These are phyloP conservation scores for Lactifluus piperatus DNA, from an alignment of 768 basidiomycete species.

Conservation along the genomic window DNA sequence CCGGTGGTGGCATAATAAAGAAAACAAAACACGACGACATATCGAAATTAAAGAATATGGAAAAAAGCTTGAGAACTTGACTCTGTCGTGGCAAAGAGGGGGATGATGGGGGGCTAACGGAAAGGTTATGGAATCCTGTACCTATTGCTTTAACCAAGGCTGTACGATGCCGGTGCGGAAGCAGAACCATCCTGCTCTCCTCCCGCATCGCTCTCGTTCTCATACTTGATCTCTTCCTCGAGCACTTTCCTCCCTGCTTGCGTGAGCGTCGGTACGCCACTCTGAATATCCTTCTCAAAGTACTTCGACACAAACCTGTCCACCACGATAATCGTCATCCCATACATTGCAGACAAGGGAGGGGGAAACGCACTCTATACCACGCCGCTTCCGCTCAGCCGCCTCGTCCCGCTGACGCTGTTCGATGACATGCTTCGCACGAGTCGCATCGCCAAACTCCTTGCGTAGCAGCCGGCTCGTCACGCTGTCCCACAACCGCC, in stretches of 20 bases:
- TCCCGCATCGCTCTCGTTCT: constrained; percentile 12
- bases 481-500: constrained; percentile 81
- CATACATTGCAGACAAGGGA: neutral
- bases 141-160: neutral
- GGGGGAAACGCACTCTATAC: constrained; percentile 52
- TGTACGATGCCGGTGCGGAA: neutral
- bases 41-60: neutral
- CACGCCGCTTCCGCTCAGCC: constrained; percentile 76
- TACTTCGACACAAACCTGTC: constrained; percentile 62
- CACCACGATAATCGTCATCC: neutral
- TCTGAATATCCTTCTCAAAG: constrained; percentile 61
- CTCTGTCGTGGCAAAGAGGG: neutral
- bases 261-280: constrained; percentile 63
- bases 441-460: constrained; percentile 87
- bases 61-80: neutral
- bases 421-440: constrained; percentile 85
- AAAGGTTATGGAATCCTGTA: neutral
- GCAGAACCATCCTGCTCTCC: neutral
- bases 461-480: constrained; percentile 68
- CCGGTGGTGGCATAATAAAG: neutral
- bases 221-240: constrained; percentile 53
- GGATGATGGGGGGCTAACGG: neutral
- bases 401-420: constrained; percentile 88
- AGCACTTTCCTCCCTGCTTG: constrained; percentile 61
- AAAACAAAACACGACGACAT: neutral